Percentiles rank a stretch among this genome's conserved stretches.
phyloP scores from a whole-genome alignment of 768 basidiomycete species.

The Lactarius evosmus region DNA sequence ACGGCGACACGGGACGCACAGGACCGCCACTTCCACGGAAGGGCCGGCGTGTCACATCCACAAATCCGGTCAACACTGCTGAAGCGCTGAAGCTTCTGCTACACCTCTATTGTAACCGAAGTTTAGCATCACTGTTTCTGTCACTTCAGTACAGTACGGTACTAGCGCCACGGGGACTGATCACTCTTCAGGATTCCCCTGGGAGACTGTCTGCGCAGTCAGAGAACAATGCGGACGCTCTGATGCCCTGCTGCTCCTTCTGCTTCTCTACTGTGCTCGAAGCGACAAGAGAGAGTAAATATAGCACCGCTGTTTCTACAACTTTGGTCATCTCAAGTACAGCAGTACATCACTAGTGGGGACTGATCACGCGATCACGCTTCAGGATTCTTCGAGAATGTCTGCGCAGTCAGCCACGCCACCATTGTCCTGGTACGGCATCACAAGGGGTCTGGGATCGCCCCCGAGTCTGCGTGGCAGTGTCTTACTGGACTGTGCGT shows the following conservation, averaged over 20 bases:
- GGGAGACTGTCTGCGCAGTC: no score
- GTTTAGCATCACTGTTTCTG: no score
- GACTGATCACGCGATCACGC: not conserved
- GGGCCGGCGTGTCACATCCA: not conserved
- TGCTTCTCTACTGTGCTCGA: not conserved
- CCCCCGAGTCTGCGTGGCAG: not conserved
- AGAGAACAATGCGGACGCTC: not conserved
- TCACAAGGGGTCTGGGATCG: not conserved
- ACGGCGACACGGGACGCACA: not conserved
- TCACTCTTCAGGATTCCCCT: no score
- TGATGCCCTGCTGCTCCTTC: not conserved
- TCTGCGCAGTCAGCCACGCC: not conserved
- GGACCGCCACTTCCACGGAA: not conserved
- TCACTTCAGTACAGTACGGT: no score
- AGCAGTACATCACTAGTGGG: not conserved
- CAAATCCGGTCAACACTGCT: not conserved
- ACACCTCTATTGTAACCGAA: no score
- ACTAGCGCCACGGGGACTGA: no score
- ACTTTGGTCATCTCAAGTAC: not conserved
- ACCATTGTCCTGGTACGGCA: not conserved
- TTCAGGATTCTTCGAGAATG: not conserved
- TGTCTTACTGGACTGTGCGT: not conserved
- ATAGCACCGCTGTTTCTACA: not conserved
- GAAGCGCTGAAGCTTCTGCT: no score
- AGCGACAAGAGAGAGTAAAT: not conserved